Conservation (phyloP, 2,329 filamentous ascomycete species). For the Apiospora malaysiana region DNA sequence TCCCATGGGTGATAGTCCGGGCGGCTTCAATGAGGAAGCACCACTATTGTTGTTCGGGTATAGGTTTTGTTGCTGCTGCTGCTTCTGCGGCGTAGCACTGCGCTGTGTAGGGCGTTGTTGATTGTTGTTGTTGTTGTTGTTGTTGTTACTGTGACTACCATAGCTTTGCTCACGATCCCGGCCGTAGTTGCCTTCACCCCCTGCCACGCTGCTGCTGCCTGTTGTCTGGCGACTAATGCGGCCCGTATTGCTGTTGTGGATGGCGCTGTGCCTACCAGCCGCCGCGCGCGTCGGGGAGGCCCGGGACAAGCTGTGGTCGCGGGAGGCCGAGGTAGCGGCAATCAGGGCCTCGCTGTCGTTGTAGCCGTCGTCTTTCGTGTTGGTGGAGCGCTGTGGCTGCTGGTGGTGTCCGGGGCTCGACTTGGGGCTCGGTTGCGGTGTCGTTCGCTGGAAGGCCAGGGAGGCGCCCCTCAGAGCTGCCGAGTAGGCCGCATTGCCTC, state of each 20-base stretch:
- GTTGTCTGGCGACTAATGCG: slow-evolving; percentile 46
- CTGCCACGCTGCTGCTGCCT: slow-evolving; percentile 39
- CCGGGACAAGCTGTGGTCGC: slow-evolving; percentile 37
- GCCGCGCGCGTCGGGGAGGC: slow-evolving; percentile 26
- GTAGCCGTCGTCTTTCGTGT: slow-evolving; percentile 1
- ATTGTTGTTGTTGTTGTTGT: slow-evolving; percentile 19
- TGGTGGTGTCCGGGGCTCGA: slow-evolving; percentile 22
- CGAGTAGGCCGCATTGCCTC: slow-evolving; percentile 33
- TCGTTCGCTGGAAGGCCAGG: slow-evolving; percentile 56
- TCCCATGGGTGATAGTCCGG: slow-evolving; percentile 29
- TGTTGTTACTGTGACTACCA: slow-evolving; percentile 26
- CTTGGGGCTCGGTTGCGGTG: slow-evolving; percentile 27
- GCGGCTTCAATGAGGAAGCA: slow-evolving; percentile 25
- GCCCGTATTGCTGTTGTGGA: slow-evolving; percentile 24
- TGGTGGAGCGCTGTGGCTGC: slow-evolving; percentile 23
- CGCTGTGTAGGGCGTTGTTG: slow-evolving; percentile 33
- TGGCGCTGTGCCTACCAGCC: not conserved
- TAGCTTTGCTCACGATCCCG: slow-evolving; percentile 30
- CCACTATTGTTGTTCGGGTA: not conserved
- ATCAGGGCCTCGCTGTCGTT: slow-evolving; percentile 48
- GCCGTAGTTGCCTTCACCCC: slow-evolving; percentile 20
- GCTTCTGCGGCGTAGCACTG: not conserved
- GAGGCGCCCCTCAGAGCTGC: slow-evolving; percentile 60
- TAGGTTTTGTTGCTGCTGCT: slow-evolving; percentile 14
- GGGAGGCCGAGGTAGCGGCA: slow-evolving; percentile 50